Base-by-base conservation (phyloP, 345 rosid species). In the Brassica incana region DNA sequence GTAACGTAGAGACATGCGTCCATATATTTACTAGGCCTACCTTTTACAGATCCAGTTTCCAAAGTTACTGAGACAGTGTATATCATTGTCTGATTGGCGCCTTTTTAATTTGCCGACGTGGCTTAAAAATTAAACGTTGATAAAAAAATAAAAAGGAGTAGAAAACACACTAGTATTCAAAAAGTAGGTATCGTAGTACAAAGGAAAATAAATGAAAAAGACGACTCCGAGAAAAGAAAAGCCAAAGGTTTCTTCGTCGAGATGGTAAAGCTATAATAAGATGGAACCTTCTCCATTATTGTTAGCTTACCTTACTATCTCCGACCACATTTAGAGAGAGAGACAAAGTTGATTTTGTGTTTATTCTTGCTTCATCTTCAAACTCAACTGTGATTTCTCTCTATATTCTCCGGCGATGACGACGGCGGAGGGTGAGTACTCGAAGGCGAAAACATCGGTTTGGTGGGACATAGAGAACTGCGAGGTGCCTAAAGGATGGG, bases 391-490 rank as follows among this genome's bases (percentile, higher is more conserved):
- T 11, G 6, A 12, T 5, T 33, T 33, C 36, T 33, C 23, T 4
- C 5, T 50, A 20, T 59, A 2, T 59, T 48, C 65, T 38, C 69
- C 75, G 60, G 36, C 36, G 66, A 7, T 40, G 48, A 40, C 62
- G 1, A 9, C 48, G 40, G n/a, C 78, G 45, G 68, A 56, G 40
- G 2, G 43, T 1, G 92, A 92, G 81, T 92, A 88, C 72, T 84
- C 61, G 14, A 56, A 8, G 79, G 93, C 93, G 5, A 92, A 90
- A 88, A 92, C 86, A 0, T 92, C 97, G 69, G 96, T 90, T 11
- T 94, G 97, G 96, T 94, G 97, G 98, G 98, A 94, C 78, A 92
- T 90, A 30, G 98, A 94, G 88, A 94, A 92, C 48, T 94, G 97
- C 27, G 93, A 82, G 36, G 97, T 94, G 0, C 94, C 98, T 0